Percentiles rank a stretch among this genome's conserved stretches.
Conservation (phyloP, 257 asterid species). For the Solanum rostratum region DNA sequence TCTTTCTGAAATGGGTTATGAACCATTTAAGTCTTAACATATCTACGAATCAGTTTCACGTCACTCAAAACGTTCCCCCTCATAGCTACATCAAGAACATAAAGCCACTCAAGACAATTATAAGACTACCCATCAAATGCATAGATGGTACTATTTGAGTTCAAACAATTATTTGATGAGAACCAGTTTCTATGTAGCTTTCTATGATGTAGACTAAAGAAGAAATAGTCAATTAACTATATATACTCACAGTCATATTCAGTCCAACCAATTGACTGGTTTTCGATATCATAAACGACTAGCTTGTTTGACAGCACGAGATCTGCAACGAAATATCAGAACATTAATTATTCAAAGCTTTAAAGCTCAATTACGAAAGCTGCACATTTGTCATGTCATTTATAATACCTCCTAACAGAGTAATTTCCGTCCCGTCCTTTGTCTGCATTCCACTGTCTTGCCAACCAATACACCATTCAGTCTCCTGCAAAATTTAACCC, state of each 20-base stretch:
- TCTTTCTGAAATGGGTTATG: not conserved
- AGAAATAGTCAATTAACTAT: not conserved
- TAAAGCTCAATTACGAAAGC: not conserved
- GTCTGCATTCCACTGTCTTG: conserved; percentile 42
- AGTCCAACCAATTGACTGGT: conserved; percentile 69
- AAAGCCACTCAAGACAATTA: not conserved
- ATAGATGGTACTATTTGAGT: not conserved
- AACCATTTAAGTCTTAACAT: too few species aligned
- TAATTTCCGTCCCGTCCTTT: conserved; percentile 36
- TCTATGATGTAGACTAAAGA: not conserved
- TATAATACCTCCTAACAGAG: conserved; percentile 57
- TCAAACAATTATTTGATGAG: not conserved
- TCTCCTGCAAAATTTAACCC: conserved; percentile 31
- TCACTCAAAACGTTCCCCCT: not conserved
- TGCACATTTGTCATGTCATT: not conserved
- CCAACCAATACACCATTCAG: conserved; percentile 72
- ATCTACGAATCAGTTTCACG: not conserved
- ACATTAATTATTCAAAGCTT: not conserved
- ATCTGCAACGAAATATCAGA: conserved; percentile 34
- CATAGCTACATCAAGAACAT: not conserved
- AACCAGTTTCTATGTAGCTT: not conserved
- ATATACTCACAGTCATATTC: conserved; percentile 61
- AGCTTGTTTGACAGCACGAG: conserved; percentile 69
- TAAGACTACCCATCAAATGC: not conserved
- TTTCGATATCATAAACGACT: conserved; percentile 61